Evolutionary conservation across 1,284 basidiomycete species (phyloP), one percentile per base, ranked within the genome.

Genomic region (Cystobasidiaceae sp.): DNA sequence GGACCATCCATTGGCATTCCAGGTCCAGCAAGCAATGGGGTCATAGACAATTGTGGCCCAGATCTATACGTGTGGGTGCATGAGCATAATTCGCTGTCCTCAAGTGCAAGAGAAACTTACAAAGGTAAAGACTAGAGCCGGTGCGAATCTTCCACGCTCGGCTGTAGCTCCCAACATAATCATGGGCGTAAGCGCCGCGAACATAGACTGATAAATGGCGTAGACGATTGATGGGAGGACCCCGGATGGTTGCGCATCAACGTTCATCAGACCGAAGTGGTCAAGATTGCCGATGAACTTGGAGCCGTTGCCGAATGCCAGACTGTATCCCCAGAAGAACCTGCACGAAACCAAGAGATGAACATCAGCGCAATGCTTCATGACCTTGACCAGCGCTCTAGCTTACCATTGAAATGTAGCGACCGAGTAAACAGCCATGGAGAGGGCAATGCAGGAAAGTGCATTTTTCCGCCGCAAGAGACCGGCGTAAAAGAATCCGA

Each of bases 201-300:
- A 90, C 78, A 89, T 88, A 85, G 89, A 88, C 76, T 93, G 89
- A 79, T 90, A 93, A 76, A 91, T 88, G 68, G 86, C 86, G 78
- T 90, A 92, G 46, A 89, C 79, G 61, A 89, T 77, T 67, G 84
- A 83, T 3, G 86, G 87, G 64, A 89, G 82, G 49, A 37, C 15
- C 6, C 60, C 44, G 21, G 25, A 48, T 51, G 90, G 86, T 45
- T 85, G 82, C 48, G 82, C 86, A 46, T 91, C 82, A 13, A 94
- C 91, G 67, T 84, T 79, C 69, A 78, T 79, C 73, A 82, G 79
- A n/a, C 80, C 80, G 66, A 82, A 78, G 71, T 80, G 80, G 60
- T 77, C 76, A 60, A 91, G 80, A 74, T 90, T 85, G 59, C 90
- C 90, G 67, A 92, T 88, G 79, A 82, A 91, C 21, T 73, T 69